Conservation (phyloP, 2,329 filamentous ascomycete genomes). For the Sarocladium oryzae region DNA sequence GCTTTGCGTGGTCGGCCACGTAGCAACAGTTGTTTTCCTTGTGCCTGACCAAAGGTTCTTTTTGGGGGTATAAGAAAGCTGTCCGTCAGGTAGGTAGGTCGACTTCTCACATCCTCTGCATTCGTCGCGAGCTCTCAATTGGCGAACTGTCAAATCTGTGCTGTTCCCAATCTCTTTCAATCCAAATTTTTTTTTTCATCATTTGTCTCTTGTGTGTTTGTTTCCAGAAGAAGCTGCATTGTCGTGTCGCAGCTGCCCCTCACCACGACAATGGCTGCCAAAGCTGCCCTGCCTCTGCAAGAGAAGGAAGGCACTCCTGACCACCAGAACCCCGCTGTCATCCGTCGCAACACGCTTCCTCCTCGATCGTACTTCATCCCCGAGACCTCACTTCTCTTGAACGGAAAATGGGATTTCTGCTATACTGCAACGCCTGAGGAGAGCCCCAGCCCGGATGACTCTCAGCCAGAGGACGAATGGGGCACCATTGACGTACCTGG, state of each 20-base stretch:
- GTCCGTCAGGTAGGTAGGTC: background rate
- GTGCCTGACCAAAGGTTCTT: background rate
- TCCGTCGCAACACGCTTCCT: conserved; percentile 53
- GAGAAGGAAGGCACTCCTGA: conserved; percentile 34
- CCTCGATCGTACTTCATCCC: conserved; percentile 51
- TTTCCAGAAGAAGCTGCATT: background rate
- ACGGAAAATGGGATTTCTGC: conserved; percentile 52
- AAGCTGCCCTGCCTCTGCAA: background rate
- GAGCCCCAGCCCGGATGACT: conserved; percentile 32
- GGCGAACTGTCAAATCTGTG: too few relatives aligned
- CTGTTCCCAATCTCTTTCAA: too few relatives aligned
- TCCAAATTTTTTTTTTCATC: too few relatives aligned
- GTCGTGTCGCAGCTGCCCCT: background rate
- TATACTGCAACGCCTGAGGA: conserved; percentile 38
- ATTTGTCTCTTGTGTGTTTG: too few relatives aligned
- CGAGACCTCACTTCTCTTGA: conserved; percentile 20
- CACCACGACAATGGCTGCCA: background rate
- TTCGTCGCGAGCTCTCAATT: too few relatives aligned
- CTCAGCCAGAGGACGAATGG: conserved; percentile 15
- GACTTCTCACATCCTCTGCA: background rate
- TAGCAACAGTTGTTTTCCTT: background rate
- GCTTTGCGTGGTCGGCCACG: background rate
- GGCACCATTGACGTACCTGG: conserved; percentile 53
- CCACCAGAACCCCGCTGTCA: conserved; percentile 54
- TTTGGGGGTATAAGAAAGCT: background rate